A percentile compares a stretch with the other conserved stretches of the same genome.
Evolutionary conservation across 192 early-diverging fungal genomes (phyloP).

Genomic region (Rhizoclosmatium sp.): DNA sequence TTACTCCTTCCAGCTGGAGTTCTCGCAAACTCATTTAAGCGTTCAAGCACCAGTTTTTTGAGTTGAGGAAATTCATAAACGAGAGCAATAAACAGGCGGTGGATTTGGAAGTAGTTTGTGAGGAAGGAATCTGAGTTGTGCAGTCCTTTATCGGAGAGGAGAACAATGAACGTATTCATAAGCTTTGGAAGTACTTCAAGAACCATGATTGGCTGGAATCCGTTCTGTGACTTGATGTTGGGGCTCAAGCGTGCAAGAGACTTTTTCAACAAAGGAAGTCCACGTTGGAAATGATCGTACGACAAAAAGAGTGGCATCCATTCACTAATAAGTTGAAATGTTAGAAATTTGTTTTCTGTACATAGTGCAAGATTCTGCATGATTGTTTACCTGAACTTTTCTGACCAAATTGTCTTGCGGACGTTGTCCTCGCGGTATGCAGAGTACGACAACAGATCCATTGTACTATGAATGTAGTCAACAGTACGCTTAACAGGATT

Average conservation of each 20-base stretch:
- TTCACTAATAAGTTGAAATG: conserved; percentile 1
- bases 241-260: conserved; percentile 39
- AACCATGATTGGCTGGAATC: conserved; percentile 42
- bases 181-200: conserved; percentile 46
- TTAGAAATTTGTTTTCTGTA: too few species aligned
- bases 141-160: conserved; percentile 44
- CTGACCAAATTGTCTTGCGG: conserved; percentile 42
- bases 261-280: conserved; percentile 30
- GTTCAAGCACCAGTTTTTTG: conserved; percentile 22
- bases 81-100: conserved; percentile 40
- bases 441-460: conserved; percentile 37
- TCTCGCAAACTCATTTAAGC: conserved; percentile 29
- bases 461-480: conserved; percentile 42
- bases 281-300: conserved; percentile 41
- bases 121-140: conserved; percentile 37
- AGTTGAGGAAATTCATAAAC: conserved; percentile 43
- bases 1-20: conserved; percentile 26
- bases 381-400: conserved; percentile 3
- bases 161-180: conserved; percentile 49
- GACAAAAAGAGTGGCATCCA: conserved; percentile 44
- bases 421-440: conserved; percentile 40
- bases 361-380: too few species aligned
- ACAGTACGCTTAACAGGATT: conserved; percentile 46
- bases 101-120: conserved; percentile 44
- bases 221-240: conserved; percentile 16